phyloP scores from a whole-genome alignment of 345 rosid genomes.

The Cardamine resedifolia region DNA sequence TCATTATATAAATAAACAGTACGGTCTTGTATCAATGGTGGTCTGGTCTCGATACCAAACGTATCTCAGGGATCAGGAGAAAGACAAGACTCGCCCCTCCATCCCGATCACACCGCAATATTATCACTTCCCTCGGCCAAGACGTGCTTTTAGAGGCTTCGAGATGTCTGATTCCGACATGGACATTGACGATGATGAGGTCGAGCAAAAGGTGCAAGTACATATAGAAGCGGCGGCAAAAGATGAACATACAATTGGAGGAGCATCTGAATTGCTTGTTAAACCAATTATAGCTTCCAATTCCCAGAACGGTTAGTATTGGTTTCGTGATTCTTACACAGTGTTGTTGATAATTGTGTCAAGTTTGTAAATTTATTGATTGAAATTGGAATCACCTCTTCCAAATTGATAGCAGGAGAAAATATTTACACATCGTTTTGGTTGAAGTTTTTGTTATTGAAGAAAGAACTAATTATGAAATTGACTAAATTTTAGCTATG shows the following conservation, averaged over 20 bases:
- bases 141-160: background rate
- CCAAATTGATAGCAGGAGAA: background rate
- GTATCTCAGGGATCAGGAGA: conserved; percentile 25
- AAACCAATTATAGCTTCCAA: conserved; percentile 26
- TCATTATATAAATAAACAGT: background rate
- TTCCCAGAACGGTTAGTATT: conserved; percentile 39
- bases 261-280: conserved; percentile 13
- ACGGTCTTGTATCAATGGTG: background rate
- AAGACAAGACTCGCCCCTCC: conserved; percentile 23
- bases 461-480: background rate
- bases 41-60: conserved; percentile 22
- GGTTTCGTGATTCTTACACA: background rate
- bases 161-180: conserved; percentile 38
- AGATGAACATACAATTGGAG: background rate
- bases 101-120: conserved; percentile 26
- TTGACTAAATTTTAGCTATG: conserved; percentile 14
- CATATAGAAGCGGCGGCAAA: background rate
- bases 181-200: conserved; percentile 36
- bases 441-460: background rate
- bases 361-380: conserved; percentile 16
- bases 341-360: background rate
- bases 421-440: background rate
- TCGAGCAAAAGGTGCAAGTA: conserved; percentile 6
- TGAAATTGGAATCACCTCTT: background rate
- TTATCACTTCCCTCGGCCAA: background rate